Conservation (phyloP, 2,329 filamentous ascomycete species). For the Cladophialophora chaetospira region DNA sequence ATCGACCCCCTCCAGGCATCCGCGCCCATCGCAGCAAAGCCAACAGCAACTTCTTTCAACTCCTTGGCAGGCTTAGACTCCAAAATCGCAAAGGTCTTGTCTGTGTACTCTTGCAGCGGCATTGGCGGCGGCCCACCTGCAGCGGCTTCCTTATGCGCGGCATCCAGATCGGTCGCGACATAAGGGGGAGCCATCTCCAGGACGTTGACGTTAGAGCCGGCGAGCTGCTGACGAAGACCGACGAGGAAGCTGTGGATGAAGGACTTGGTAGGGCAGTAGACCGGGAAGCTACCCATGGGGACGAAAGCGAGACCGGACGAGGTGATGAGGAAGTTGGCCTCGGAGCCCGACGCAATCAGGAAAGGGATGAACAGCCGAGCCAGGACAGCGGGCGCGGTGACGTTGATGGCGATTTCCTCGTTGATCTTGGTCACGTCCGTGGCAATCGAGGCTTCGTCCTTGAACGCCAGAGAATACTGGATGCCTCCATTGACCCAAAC, state of each 20-base stretch:
- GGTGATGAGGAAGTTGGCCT: constrained; percentile 37
- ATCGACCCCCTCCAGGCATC: too few relatives aligned
- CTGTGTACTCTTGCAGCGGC: constrained; percentile 39
- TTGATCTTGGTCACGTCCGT: too few relatives aligned
- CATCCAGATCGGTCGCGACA: constrained; percentile 41
- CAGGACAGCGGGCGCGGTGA: constrained; percentile 37
- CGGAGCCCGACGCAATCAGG: constrained; percentile 22
- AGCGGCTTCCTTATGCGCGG: constrained; percentile 32
- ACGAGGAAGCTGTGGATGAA: constrained; percentile 38
- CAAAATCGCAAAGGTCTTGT: constrained; percentile 32
- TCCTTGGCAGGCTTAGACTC: constrained; percentile 33
- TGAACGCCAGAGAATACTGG: constrained; percentile 33
- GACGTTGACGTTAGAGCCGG: constrained; percentile 37
- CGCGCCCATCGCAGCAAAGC: constrained; percentile 33
- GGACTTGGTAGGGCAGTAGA: constrained; percentile 41
- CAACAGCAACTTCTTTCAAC: constrained; percentile 38
- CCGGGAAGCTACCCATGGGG: constrained; percentile 36
- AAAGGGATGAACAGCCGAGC: constrained; percentile 36
- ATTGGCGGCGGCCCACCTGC: constrained; percentile 36
- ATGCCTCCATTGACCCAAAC: constrained; percentile 40
- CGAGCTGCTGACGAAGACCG: constrained; percentile 35
- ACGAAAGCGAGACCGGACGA: constrained; percentile 36
- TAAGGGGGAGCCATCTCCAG: constrained; percentile 43
- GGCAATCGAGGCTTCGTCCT: too few relatives aligned
- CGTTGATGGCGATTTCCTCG: constrained; percentile 34